A percentile compares a stretch with the other conserved stretches of the same genome.
phyloP scores from a whole-genome alignment of 73 alveolate species.

The Tetrahymena thermophila region DNA sequence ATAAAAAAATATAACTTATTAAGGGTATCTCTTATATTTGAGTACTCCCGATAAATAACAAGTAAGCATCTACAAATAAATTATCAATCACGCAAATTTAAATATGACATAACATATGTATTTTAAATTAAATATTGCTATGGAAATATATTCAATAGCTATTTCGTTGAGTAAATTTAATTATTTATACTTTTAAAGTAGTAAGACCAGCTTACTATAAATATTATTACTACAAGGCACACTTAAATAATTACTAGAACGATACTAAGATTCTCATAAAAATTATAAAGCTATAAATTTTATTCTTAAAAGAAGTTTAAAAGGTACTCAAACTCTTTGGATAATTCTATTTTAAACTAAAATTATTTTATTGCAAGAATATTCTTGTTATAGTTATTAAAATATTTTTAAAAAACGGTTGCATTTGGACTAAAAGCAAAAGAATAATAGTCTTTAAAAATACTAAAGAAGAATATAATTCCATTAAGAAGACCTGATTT shows the following conservation, averaged over 20 bases:
- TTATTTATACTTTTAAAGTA: background rate
- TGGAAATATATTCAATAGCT: background rate
- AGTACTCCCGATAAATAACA: too few relatives aligned
- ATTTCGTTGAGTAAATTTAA: background rate
- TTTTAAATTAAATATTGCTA: too few relatives aligned
- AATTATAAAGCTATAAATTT: background rate
- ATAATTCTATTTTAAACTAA: background rate
- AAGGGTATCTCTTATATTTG: too few relatives aligned
- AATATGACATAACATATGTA: background rate
- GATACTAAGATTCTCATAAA: background rate
- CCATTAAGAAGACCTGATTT: background rate
- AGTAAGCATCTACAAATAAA: too few relatives aligned
- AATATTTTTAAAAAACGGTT: too few relatives aligned
- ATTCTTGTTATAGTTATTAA: too few relatives aligned
- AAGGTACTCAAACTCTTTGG: background rate
- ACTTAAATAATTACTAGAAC: background rate
- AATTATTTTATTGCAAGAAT: background rate
- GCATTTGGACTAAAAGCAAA: background rate
- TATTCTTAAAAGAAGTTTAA: background rate
- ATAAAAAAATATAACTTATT: too few relatives aligned
- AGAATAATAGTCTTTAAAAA: background rate
- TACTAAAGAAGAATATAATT: too few relatives aligned
- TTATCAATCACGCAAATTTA: background rate
- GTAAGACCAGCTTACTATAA: background rate
- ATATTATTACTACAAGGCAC: background rate